A percentile compares a stretch with the other conserved stretches of the same genome.
Conservation (phyloP, 257 asterid genomes). For the Solanum commersonii region DNA sequence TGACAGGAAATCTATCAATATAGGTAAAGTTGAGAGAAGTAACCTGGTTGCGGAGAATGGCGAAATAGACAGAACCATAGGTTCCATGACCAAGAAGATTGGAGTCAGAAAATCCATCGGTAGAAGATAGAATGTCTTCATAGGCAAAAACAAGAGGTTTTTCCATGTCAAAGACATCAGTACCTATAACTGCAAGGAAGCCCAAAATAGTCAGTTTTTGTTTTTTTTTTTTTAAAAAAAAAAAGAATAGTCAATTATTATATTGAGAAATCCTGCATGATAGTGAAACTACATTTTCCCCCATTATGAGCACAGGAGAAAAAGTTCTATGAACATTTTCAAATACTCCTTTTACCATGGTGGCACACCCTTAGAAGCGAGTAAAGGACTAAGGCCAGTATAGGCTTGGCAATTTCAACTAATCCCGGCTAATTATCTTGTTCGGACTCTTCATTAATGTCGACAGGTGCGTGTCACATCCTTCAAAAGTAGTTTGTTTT, state of each 20-base stretch:
- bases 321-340: not conserved
- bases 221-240: not conserved
- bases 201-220: not conserved
- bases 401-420: not conserved
- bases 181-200: constrained; percentile 63
- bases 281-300: not conserved
- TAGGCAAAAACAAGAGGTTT: constrained; percentile 71
- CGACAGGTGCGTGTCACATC: not conserved
- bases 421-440: not conserved
- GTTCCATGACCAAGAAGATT: constrained; percentile 91
- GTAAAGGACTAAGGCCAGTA: not conserved
- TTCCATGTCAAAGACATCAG: constrained; percentile 83
- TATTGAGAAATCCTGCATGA: not conserved
- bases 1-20: not conserved
- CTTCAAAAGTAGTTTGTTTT: not conserved
- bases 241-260: not conserved
- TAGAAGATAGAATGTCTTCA: constrained; percentile 56
- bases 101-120: constrained; percentile 82
- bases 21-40: not conserved
- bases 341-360: not conserved
- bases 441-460: not conserved
- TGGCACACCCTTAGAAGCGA: not conserved
- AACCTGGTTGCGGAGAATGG: constrained; percentile 88
- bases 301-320: not conserved
- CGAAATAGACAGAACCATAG: constrained; percentile 85